Conservation (phyloP, 208 protist genomes). For the Wallacemonas collosoma region DNA sequence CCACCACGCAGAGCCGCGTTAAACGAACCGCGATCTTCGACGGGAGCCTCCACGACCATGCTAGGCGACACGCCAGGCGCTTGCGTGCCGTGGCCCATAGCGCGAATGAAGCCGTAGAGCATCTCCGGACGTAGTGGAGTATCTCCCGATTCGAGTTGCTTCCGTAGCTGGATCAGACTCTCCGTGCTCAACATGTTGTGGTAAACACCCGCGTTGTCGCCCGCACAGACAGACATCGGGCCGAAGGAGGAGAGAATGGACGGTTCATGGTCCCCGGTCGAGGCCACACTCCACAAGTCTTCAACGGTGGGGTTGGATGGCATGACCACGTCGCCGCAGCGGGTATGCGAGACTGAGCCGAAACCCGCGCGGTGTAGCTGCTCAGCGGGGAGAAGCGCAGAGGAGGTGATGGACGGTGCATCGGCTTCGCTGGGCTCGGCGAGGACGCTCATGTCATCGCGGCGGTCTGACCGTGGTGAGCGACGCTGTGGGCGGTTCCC, state of each 20-base stretch:
- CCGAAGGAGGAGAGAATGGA: slow-evolving; percentile 3
- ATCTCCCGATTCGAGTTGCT: slow-evolving; percentile 57
- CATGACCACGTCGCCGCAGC: slow-evolving; percentile 10
- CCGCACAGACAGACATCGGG: not conserved
- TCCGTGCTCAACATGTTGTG: slow-evolving; percentile 46
- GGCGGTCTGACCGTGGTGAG: slow-evolving; percentile 9
- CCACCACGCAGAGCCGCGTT: not conserved
- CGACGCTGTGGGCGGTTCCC: not conserved
- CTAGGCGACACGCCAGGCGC: slow-evolving; percentile 28
- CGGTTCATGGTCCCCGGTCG: slow-evolving; percentile 32
- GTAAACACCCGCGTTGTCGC: slow-evolving; percentile 15
- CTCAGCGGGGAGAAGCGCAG: slow-evolving; percentile 17
- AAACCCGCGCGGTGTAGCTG: not conserved
- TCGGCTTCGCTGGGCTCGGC: slow-evolving; percentile 48
- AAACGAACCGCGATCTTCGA: slow-evolving; percentile 25
- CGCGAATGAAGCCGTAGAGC: slow-evolving; percentile 40
- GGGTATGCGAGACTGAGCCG: too few relatives aligned
- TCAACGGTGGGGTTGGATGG: slow-evolving; percentile 31
- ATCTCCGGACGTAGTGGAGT: slow-evolving; percentile 60
- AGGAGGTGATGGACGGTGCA: slow-evolving; percentile 30
- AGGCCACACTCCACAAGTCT: slow-evolving; percentile 58
- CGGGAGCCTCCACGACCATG: slow-evolving; percentile 43
- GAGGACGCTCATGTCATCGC: slow-evolving; percentile 24
- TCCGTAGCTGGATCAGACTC: slow-evolving; percentile 53
- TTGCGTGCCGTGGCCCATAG: slow-evolving; percentile 20